phyloP scores from a whole-genome alignment of 305 asterid genomes.

The Fraxinus platypoda region DNA sequence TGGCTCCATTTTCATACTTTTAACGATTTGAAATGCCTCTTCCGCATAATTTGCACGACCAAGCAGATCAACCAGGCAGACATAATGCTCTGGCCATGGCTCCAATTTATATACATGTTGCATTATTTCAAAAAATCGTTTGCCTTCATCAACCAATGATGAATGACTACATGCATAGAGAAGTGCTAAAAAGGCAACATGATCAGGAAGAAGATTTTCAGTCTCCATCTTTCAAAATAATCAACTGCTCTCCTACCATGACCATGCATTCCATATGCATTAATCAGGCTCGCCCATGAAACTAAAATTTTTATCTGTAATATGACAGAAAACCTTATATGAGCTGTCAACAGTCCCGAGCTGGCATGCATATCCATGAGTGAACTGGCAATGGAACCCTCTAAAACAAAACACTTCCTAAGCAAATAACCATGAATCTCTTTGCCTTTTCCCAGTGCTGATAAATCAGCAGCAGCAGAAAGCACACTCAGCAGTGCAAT shows the following conservation, averaged over 20 bases:
- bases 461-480: constrained; percentile 53
- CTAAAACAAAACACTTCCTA: constrained; percentile 47
- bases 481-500: constrained; percentile 54
- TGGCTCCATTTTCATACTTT: constrained; percentile 55
- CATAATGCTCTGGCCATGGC: constrained; percentile 88
- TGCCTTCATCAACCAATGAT: constrained; percentile 66
- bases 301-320: constrained; percentile 42
- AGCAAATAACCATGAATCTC: constrained; percentile 70
- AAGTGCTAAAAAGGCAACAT: constrained; percentile 61
- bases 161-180: constrained; percentile 86
- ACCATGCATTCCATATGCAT: constrained; percentile 84
- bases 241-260: constrained; percentile 50
- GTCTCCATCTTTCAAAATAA: constrained; percentile 52
- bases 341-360: constrained; percentile 63
- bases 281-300: constrained; percentile 78
- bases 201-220: constrained; percentile 55
- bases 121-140: constrained; percentile 47
- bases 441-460: constrained; percentile 67
- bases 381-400: constrained; percentile 59
- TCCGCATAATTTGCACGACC: constrained; percentile 75
- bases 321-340: constrained; percentile 43
- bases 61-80: constrained; percentile 76
- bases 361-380: constrained; percentile 75
- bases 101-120: constrained; percentile 47
- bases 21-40: constrained; percentile 57